Evolutionary conservation across 345 rosid genomes (phyloP), one percentile per base, ranked within the genome.

Genomic region (Stellera chamaejasme): DNA sequence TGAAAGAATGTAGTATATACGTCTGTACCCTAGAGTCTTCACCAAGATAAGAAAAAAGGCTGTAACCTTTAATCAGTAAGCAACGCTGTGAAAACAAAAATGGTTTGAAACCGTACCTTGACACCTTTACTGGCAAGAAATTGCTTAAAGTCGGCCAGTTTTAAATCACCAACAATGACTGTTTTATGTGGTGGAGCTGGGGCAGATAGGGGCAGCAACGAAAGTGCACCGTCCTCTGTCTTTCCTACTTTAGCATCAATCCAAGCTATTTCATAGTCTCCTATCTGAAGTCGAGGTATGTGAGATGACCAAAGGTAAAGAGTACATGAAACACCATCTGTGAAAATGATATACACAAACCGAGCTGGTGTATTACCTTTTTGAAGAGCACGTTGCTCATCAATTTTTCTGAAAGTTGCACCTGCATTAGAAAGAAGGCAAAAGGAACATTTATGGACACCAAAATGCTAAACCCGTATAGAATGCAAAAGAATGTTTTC

Each of bases 211-310:
- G 97, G 99, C 27, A 78, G 73, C 56, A 93, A 70, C 49, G 89
- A 89, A 54, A 81, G 54, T 68, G 48, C 79, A 45, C 61, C 94
- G 58, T 52, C 83, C 69, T 84, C 96, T 10, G 91, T 84, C 81
- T 81, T 87, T 57, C 97, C 99, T 51, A 87, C 89, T 65, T 79
- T 85, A 48, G 94, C 80, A 77, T 93, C 97, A 52, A 79, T 72
- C 96, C 96, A 93, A 52, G 99, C 96, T 66, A 89, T 79, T 75
- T 93, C 97, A 48, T 84, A 74, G 62, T 93, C 99, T 69, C 96
- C 99, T 13, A 93, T 72, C 97, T 89, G 81, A 56, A 45, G 61
- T 60, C 62, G 42, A 51, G 61, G 56, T 42, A 63, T 11, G 50
- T 52, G 27, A 54, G 49, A 57, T 32, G 63, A 1, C 7, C 36